Evolutionary conservation across 495 filamentous ascomycete genomes (phyloP), one percentile per base, ranked within the genome.

Genomic region (Tuber indicum): DNA sequence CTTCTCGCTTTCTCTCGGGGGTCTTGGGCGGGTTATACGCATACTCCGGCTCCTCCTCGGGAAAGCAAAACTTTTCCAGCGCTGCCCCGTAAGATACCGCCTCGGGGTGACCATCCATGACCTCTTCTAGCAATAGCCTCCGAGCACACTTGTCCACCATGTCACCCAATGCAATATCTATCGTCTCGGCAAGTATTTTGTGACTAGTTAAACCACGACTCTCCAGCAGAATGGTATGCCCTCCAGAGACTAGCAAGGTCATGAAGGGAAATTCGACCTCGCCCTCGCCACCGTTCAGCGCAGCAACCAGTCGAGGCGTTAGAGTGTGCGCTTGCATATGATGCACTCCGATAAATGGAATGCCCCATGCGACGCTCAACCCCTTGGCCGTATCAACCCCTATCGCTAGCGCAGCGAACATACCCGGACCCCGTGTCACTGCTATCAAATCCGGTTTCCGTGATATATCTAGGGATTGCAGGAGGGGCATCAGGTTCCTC

Each of bases 301-400:
- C 92, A 16, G 86, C 84, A 2, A 93, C 89, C n/a, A 99, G 89
- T 4, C 92, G 88, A 10, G 94, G 92, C 9, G 96, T 98, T 71
- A 99, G 84, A 4, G 94, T 90, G 84, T 99, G 96, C 21, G 95
- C 96, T 83, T 98, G 94, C 96, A 99, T 98, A 84, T 99, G 96
- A 81, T 99, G 91, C 0, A 98, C 93, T 0, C 89, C 96, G 3
- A 98, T 83, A 43, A 98, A 85, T 4, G 94, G 94, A 3, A 93
- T 86, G 72, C 91, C 87, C 92, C 91, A 95, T 47, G 92, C 94
- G 42, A 92, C 85, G 1, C 94, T 91, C 7, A 99, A 88, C 2
- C 92, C 96, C 84, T 98, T 98, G 26, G 94, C 96, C 2, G 89
- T 91, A 83, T 96, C 91, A 6, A 98, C 82, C 0, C 96, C 96